Evolutionary conservation across 768 basidiomycete genomes (phyloP).

Genomic region (Auricularia heimuer): DNA sequence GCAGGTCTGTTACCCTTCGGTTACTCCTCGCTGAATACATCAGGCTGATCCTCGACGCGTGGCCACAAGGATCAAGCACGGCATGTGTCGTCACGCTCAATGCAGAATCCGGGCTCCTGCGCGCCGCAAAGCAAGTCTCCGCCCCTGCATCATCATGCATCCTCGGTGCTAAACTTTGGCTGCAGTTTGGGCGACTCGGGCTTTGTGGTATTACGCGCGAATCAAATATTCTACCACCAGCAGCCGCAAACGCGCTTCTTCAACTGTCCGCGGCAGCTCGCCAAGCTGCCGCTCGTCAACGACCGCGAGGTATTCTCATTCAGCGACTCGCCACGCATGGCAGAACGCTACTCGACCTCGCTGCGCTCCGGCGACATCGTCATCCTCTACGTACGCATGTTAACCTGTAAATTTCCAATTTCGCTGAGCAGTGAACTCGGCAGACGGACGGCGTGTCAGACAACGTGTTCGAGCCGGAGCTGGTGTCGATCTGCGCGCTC

Average conservation of each 20-base stretch:
- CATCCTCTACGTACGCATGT: constrained; percentile 34
- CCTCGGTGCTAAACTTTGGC: neutral
- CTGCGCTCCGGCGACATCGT: constrained; percentile 46
- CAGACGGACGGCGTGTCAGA: constrained; percentile 50
- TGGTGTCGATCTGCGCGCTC: constrained; percentile 59
- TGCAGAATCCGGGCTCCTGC: constrained; percentile 60
- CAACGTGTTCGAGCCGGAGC: constrained; percentile 56
- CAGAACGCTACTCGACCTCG: constrained; percentile 35
- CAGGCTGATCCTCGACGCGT: neutral
- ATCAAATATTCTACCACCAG: constrained; percentile 16
- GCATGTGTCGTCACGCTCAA: constrained; percentile 59
- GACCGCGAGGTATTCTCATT: constrained; percentile 15
- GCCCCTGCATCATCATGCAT: constrained; percentile 19
- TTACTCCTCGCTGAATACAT: neutral
- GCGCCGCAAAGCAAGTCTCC: constrained; percentile 60
- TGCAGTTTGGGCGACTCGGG: constrained; percentile 18
- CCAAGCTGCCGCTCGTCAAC: constrained; percentile 23
- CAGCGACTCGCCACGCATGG: constrained; percentile 31
- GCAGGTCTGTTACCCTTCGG: constrained; percentile 16
- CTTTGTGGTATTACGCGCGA: constrained; percentile 15
- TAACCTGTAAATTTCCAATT: neutral
- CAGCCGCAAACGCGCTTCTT: constrained; percentile 34
- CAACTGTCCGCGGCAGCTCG: constrained; percentile 34
- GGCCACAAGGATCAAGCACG: constrained; percentile 67
- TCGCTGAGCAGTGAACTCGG: neutral